These are phyloP conservation scores for Rubroshorea leprosula DNA, from an alignment of 345 rosid species.

Conservation along the genomic window DNA sequence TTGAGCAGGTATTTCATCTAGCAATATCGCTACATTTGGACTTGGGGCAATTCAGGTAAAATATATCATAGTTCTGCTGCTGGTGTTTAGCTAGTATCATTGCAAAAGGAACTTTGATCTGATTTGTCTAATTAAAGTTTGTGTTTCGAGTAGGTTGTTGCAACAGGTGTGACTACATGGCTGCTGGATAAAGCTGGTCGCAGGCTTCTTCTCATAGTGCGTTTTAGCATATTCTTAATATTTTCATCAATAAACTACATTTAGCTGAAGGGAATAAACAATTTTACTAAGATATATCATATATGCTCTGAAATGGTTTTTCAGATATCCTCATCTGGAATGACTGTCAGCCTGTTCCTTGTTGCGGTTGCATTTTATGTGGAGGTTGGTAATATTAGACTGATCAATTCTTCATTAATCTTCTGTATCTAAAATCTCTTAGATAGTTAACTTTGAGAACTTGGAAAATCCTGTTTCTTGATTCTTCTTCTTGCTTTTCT, in stretches of 20 bases:
- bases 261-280: neutral
- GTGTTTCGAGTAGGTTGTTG: constrained; percentile 51
- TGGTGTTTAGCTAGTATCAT: neutral
- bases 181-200: constrained; percentile 85
- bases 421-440: neutral
- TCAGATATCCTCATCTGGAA: constrained; percentile 74
- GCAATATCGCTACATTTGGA: constrained; percentile 67
- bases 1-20: constrained; percentile 58
- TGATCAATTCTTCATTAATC: constrained; percentile 6
- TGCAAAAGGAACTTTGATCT: constrained; percentile 3
- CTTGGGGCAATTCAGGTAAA: constrained; percentile 84
- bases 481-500: constrained; percentile 13
- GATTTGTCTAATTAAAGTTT: constrained; percentile 5
- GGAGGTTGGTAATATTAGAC: constrained; percentile 42
- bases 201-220: constrained; percentile 75
- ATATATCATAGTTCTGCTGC: neutral
- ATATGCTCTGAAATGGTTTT: constrained; percentile 2
- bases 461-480: neutral
- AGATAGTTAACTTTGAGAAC: neutral
- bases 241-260: constrained; percentile 2
- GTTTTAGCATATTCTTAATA: constrained; percentile 18
- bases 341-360: constrained; percentile 64
- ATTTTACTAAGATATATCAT: constrained; percentile 3
- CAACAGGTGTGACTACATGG: constrained; percentile 83
- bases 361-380: constrained; percentile 64